Conservation (phyloP, 1,284 basidiomycete species). For the Butyriboletus appendiculatus region DNA sequence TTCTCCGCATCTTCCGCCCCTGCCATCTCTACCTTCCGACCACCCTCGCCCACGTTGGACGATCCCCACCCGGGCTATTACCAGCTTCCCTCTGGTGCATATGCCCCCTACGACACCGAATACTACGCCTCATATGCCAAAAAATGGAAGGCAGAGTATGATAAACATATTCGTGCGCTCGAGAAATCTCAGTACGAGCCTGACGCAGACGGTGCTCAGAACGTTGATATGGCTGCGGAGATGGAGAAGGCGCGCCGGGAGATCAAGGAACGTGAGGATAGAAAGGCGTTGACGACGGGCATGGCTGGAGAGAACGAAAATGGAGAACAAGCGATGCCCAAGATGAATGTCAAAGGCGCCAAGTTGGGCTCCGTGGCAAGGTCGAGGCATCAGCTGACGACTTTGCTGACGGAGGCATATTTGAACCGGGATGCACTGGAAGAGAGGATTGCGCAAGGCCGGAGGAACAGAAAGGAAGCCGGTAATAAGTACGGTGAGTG, state of each 20-base stretch:
- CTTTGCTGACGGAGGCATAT: constrained; percentile 76
- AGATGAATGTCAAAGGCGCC: constrained; percentile 78
- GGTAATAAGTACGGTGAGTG: constrained; percentile 81
- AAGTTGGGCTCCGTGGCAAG: constrained; percentile 68
- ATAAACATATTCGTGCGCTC: constrained; percentile 65
- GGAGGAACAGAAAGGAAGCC: constrained; percentile 80
- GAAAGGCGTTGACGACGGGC: constrained; percentile 61
- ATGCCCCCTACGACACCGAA: constrained; percentile 75
- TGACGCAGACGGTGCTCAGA: constrained; percentile 35
- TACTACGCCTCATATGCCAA: constrained; percentile 75
- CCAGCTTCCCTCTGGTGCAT: constrained; percentile 75
- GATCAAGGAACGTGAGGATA: constrained; percentile 68
- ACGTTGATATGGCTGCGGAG: constrained; percentile 69
- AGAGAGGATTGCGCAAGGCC: constrained; percentile 76
- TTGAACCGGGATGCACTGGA: constrained; percentile 75
- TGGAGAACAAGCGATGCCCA: constrained; percentile 57
- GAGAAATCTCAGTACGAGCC: constrained; percentile 49
- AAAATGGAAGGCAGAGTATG: constrained; percentile 71
- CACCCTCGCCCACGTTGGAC: constrained; percentile 71
- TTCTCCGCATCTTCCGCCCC: constrained; percentile 66
- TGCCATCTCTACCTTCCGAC: constrained; percentile 64
- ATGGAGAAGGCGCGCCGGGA: constrained; percentile 74
- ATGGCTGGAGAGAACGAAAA: constrained; percentile 41
- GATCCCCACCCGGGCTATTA: constrained; percentile 92
- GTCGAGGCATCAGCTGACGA: constrained; percentile 73